Percentiles rank a stretch among this genome's conserved stretches.
Evolutionary conservation across 2,329 filamentous ascomycete genomes (phyloP).

Genomic region (Diaporthe sp.): DNA sequence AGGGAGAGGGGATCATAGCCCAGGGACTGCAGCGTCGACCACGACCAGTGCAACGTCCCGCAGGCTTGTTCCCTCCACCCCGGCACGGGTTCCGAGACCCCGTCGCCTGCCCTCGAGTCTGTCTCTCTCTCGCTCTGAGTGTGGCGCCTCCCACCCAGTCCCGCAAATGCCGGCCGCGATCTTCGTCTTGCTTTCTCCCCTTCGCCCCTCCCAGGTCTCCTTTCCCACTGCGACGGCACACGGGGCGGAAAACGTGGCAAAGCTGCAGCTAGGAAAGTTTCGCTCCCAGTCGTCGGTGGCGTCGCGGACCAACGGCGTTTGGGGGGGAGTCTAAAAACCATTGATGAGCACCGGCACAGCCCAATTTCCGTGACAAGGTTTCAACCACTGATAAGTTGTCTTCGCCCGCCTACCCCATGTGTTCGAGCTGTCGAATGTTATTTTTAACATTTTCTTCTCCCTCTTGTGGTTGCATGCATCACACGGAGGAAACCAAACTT

Average conservation of each 20-base stretch:
- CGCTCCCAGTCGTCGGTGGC: slow-evolving; percentile 1
- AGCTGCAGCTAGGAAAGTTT: slow-evolving; percentile 32
- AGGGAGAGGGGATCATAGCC: background rate
- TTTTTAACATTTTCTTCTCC: slow-evolving; percentile 15
- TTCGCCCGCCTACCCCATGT: slow-evolving; percentile 6
- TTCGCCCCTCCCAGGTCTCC: background rate
- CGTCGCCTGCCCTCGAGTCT: slow-evolving; percentile 5
- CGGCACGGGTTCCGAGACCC: slow-evolving; percentile 28
- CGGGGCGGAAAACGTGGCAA: slow-evolving; percentile 34
- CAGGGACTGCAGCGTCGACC: background rate
- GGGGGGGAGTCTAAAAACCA: background rate
- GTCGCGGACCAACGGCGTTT: slow-evolving; percentile 14
- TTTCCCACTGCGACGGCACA: slow-evolving; percentile 31
- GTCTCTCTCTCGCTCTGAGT: background rate
- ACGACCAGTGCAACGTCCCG: slow-evolving; percentile 17
- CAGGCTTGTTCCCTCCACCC: slow-evolving; percentile 24
- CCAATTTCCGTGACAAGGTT: slow-evolving; percentile 10
- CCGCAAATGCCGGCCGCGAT: slow-evolving; percentile 20
- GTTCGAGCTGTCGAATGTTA: slow-evolving; percentile 14
- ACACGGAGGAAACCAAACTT: slow-evolving; percentile 15
- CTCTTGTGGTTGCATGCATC: slow-evolving; percentile 11
- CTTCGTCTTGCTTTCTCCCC: background rate
- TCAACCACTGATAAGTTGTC: background rate
- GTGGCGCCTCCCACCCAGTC: background rate
- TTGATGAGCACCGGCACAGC: background rate